Base-by-base conservation (phyloP, 139 green algal genomes). In the Auxenochlorella pyrenoidosa region DNA sequence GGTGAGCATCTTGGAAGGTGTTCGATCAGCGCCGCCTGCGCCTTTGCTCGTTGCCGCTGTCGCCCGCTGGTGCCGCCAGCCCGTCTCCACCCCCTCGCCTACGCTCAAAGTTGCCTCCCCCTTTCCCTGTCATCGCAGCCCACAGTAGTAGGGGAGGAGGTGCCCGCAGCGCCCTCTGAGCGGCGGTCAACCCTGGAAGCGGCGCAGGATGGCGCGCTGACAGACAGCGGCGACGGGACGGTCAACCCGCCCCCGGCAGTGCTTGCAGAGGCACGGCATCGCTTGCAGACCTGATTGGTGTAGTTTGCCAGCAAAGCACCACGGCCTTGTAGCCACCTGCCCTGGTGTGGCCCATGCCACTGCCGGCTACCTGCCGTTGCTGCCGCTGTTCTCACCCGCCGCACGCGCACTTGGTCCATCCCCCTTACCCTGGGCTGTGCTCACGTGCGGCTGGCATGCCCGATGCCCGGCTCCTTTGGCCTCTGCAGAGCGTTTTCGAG, bases 81-180 rank as follows among this genome's bases (percentile, higher is more conserved):
- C 70, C 70, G 15, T 8, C 70, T 18, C 22, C 36, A 24, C 36
- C 70, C 13, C 5, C 70, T 76, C 70, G 6, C n/a, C 34, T 76
- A 8, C 34, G 34, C 36, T 73, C 47, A 6, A 54, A 10, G 66
- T 41, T 34, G 30, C 66, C n/a, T 75, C 38, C n/a, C 22, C 54
- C 18, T 63, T 76, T 22, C 24, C 40, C 24, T 8, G 24, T 12
- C 30, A 2, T 24, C 32, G 63, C 80, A 85, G 80, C 80, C 80
- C 21, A 63, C 80, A 2, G 40, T 85, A 19, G 80, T 85, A 28
- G 80, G 72, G 5, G 80, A 85, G 13, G 66, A 65, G 43, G 32
- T 21, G 1, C 43, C 75, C 4, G 13, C 13, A 2, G 47, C 75
- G 26, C 80, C 63, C 0, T 2, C 40, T 3, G 80, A 75, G 40